Conservation (phyloP, 768 basidiomycete genomes). For the Sporobolomyces phaffii region DNA sequence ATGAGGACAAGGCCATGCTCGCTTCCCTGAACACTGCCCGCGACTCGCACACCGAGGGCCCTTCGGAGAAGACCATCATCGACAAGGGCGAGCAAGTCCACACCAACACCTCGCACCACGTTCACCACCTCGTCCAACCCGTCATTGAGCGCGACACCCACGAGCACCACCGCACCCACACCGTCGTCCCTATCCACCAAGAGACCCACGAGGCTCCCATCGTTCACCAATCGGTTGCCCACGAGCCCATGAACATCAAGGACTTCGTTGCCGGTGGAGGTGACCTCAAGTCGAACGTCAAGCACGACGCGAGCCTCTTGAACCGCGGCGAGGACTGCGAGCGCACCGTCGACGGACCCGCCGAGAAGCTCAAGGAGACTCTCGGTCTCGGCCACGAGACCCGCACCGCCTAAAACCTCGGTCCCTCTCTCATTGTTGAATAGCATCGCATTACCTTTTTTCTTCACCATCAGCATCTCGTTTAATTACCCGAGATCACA, state of each 20-base stretch:
- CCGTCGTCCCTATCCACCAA: conserved; percentile 47
- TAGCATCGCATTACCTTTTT: too few species aligned
- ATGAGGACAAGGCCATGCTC: conserved; percentile 31
- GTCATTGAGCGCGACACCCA: conserved; percentile 49
- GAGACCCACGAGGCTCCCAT: conserved; percentile 47
- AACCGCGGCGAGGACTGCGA: conserved; percentile 20
- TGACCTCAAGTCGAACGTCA: conserved; percentile 31
- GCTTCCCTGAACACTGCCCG: conserved; percentile 18
- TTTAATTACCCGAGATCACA: too few species aligned
- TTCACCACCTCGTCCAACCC: conserved; percentile 45
- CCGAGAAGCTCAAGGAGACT: conserved; percentile 23
- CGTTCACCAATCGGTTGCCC: conserved; percentile 19
- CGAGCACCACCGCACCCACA: conserved; percentile 47
- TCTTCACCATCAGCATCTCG: too few species aligned
- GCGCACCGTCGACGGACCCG: conserved; percentile 30
- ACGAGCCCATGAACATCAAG: conserved; percentile 32
- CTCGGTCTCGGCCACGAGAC: conserved; percentile 24
- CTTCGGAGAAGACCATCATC: conserved; percentile 17
- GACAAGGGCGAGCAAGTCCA: conserved; percentile 29
- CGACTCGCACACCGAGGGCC: neutral
- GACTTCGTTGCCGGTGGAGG: conserved; percentile 30
- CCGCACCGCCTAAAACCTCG: neutral
- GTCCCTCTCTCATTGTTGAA: neutral
- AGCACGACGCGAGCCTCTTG: conserved; percentile 24
- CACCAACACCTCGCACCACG: conserved; percentile 30